These are phyloP conservation scores for Blyttiomyces sp. DNA, from an alignment of 371 early-diverging fungal species.

Conservation along the genomic window DNA sequence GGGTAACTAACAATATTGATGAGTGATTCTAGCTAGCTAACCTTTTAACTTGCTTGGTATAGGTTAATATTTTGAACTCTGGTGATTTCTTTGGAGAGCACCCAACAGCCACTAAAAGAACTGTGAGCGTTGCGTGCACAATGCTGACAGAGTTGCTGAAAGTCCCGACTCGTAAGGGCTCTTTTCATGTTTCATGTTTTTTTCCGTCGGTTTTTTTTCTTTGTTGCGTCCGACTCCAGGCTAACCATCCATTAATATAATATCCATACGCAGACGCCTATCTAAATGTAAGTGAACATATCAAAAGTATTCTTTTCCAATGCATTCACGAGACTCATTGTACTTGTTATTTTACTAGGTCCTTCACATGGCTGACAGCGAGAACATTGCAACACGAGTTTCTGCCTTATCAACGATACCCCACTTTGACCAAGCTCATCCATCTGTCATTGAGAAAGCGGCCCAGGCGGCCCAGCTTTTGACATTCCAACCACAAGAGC, in stretches of 20 bases:
- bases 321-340: background rate
- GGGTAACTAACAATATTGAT: slow-evolving; percentile 5
- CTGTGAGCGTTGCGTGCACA: slow-evolving; percentile 11
- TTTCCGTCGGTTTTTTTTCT: too few species aligned
- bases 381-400: background rate
- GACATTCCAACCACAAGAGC: slow-evolving; percentile 22
- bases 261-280: too few species aligned
- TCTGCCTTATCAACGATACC: slow-evolving; percentile 1
- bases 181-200: too few species aligned
- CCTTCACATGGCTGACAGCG: slow-evolving; percentile 7
- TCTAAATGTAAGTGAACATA: too few species aligned
- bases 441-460: slow-evolving; percentile 2
- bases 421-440: slow-evolving; percentile 2
- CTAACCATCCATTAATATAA: too few species aligned
- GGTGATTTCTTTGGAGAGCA: slow-evolving; percentile 25
- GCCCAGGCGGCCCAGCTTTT: slow-evolving; percentile 11
- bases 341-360: background rate
- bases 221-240: too few species aligned
- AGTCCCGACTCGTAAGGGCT: too few species aligned
- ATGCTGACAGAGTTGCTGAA: slow-evolving; percentile 13
- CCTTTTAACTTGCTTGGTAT: too few species aligned
- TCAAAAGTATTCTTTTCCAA: too few species aligned
- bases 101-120: slow-evolving; percentile 8
- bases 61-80: slow-evolving; percentile 24
- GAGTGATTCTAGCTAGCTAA: background rate